Evolutionary conservation across 371 early-diverging fungal genomes (phyloP).

Genomic region (Mortierella sp.): DNA sequence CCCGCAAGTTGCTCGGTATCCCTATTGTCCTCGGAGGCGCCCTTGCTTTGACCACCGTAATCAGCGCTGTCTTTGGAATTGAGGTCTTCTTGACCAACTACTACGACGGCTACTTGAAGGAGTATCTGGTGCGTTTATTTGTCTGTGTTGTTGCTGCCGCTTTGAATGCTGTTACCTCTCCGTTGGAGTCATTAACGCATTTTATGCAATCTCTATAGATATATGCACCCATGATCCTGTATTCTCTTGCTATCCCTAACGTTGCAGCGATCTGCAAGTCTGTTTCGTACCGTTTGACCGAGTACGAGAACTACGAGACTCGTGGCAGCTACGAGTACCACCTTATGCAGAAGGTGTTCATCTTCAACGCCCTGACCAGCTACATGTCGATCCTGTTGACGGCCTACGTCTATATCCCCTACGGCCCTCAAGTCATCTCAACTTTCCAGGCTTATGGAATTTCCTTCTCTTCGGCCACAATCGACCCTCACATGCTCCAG

Average conservation of each 20-base stretch:
- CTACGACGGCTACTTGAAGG: conserved; percentile 79
- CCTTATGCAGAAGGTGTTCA: conserved; percentile 86
- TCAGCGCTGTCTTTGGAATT: conserved; percentile 78
- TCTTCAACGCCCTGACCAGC: conserved; percentile 85
- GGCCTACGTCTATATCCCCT: conserved; percentile 91
- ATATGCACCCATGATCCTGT: conserved; percentile 81
- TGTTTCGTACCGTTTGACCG: conserved; percentile 74
- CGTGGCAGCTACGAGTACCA: conserved; percentile 78
- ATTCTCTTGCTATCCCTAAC: conserved; percentile 81
- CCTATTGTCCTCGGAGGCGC: conserved; percentile 78
- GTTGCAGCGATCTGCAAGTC: conserved; percentile 77
- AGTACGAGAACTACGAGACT: conserved; percentile 89
- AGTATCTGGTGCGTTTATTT: conserved; percentile 44
- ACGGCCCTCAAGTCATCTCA: conserved; percentile 48
- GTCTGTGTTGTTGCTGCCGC: not conserved
- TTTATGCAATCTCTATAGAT: conserved; percentile 56
- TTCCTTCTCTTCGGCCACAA: conserved; percentile 56
- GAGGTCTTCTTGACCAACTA: conserved; percentile 86
- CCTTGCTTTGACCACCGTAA: conserved; percentile 70
- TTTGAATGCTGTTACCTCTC: not conserved
- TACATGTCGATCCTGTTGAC: conserved; percentile 87
- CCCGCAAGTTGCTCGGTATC: conserved; percentile 68
- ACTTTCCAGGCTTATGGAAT: conserved; percentile 48
- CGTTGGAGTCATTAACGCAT: not conserved
- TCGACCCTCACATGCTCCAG: conserved; percentile 75